These are phyloP conservation scores for Chimonanthus praecox DNA, from an alignment of 164 flowering plant genomes.

Conservation along the genomic window DNA sequence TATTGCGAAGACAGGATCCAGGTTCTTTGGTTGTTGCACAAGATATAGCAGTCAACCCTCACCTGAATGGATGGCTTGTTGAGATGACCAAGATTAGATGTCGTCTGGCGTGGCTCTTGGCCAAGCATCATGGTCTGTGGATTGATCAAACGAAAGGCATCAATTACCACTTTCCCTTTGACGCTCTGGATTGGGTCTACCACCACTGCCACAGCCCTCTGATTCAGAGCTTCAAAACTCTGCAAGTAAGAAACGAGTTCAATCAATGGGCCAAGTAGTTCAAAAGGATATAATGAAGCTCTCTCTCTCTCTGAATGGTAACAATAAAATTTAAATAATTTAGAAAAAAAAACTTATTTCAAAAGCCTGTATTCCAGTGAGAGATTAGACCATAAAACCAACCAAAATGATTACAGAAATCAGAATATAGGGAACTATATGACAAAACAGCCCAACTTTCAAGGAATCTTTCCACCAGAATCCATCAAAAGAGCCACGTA, in stretches of 20 bases:
- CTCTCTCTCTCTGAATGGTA: neutral
- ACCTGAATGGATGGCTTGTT: slow-evolving; percentile 38
- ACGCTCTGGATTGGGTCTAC: slow-evolving; percentile 77
- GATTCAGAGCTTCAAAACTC: slow-evolving; percentile 74
- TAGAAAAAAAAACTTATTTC: too few relatives aligned
- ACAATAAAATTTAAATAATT: too few relatives aligned
- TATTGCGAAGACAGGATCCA: neutral
- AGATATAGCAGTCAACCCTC: neutral
- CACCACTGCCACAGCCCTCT: slow-evolving; percentile 33
- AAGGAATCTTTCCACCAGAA: too few relatives aligned
- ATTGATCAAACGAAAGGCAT: slow-evolving; percentile 85
- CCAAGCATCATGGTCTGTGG: slow-evolving; percentile 96
- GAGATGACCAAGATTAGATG: slow-evolving; percentile 68
- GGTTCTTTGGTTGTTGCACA: neutral
- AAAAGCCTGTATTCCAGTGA: too few relatives aligned
- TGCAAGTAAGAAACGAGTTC: slow-evolving; percentile 20
- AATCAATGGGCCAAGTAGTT: neutral
- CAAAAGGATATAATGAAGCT: neutral
- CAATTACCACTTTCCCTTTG: slow-evolving; percentile 95
- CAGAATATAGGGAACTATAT: too few relatives aligned
- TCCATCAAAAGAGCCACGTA: too few relatives aligned
- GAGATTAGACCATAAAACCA: too few relatives aligned
- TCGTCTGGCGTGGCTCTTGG: slow-evolving; percentile 95
- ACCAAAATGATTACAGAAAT: too few relatives aligned
- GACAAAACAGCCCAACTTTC: too few relatives aligned